Conservation (phyloP, 2,329 filamentous ascomycete species). For the Fonsecaea pedrosoi region DNA sequence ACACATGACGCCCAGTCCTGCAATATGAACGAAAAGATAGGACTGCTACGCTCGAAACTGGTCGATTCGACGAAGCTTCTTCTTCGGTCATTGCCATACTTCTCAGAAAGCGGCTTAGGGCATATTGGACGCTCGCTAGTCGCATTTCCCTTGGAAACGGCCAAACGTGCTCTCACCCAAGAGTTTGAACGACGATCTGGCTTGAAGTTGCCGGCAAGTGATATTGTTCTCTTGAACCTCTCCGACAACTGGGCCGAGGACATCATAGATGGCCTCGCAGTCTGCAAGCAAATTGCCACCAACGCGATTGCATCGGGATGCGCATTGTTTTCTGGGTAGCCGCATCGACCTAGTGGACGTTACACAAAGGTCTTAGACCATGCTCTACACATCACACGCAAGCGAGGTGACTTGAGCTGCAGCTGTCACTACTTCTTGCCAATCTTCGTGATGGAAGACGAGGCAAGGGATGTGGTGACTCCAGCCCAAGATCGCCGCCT, state of each 20-base stretch:
- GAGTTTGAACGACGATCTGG: conserved; percentile 1
- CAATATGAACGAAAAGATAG: not conserved
- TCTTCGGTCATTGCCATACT: conserved; percentile 15
- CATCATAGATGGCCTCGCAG: not conserved
- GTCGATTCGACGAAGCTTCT: conserved; percentile 10
- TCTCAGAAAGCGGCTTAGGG: conserved; percentile 5
- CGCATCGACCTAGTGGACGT: not conserved
- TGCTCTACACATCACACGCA: not conserved
- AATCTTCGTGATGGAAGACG: not conserved
- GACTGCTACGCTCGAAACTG: not conserved
- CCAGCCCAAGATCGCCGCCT: not conserved
- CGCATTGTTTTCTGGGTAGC: conserved; percentile 9
- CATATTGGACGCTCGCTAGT: conserved; percentile 9
- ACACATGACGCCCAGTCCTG: not conserved
- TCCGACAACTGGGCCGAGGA: not conserved
- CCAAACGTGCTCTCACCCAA: conserved; percentile 1
- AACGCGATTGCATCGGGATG: conserved; percentile 10
- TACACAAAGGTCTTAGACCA: not conserved
- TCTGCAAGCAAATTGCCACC: not conserved
- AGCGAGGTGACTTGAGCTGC: not conserved
- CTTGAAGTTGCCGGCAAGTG: not conserved
- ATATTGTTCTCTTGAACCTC: not conserved
- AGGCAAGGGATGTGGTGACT: not conserved
- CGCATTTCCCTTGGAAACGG: conserved; percentile 13
- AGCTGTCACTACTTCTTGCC: not conserved